phyloP scores from a whole-genome alignment of 306 rosid genomes.

The Alnus rubra region DNA sequence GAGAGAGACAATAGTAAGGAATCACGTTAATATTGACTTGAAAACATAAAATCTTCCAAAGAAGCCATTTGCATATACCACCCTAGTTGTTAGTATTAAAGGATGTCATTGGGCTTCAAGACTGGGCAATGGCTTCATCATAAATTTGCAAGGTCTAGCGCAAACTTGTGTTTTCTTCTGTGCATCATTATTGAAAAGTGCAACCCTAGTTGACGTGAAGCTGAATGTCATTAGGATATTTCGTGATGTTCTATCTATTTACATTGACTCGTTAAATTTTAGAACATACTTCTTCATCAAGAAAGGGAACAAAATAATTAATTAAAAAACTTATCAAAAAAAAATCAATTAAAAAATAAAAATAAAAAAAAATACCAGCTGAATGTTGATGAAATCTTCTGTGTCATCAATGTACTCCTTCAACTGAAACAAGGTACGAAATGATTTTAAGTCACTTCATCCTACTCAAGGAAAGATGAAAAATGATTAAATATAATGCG shows the following conservation, averaged over 20 bases:
- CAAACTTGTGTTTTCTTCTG: background rate
- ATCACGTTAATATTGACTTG: no score
- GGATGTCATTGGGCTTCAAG: background rate
- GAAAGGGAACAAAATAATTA: background rate
- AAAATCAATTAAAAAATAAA: no score
- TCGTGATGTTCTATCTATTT: background rate
- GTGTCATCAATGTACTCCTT: conserved; percentile 98
- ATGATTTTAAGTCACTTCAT: background rate
- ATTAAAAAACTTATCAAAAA: background rate
- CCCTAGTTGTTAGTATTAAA: background rate
- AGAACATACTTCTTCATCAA: background rate
- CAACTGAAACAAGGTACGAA: conserved; percentile 61
- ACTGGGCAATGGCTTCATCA: background rate
- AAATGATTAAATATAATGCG: conserved; percentile 11
- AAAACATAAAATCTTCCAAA: background rate
- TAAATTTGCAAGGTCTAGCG: background rate
- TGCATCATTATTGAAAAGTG: background rate
- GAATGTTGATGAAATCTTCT: conserved; percentile 98
- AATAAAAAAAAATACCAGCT: conserved; percentile 55
- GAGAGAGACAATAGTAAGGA: no score
- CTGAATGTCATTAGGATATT: background rate
- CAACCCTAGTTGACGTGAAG: background rate
- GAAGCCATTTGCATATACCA: background rate
- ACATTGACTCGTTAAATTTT: background rate
- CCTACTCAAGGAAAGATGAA: conserved; percentile 12